phyloP scores from a whole-genome alignment of 1,284 basidiomycete genomes.

The Naganishia cerealis region DNA sequence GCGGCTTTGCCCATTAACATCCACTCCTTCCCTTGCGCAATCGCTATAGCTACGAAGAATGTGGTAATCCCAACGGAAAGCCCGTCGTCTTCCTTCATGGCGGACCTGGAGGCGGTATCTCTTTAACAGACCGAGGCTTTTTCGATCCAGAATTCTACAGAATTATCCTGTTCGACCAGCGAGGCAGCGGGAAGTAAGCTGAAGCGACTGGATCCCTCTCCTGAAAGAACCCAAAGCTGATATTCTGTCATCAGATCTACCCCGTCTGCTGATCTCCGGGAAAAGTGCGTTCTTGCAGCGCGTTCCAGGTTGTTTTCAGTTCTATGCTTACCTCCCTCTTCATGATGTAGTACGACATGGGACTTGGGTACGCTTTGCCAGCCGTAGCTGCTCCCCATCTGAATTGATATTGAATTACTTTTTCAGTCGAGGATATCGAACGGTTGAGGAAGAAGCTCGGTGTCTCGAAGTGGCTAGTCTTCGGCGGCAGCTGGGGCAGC shows the following conservation, averaged over 20 bases:
- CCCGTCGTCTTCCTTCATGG: constrained; percentile 61
- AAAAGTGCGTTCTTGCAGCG: constrained; percentile 59
- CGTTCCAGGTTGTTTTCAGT: neutral
- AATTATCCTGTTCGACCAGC: constrained; percentile 67
- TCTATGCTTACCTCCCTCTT: neutral
- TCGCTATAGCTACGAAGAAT: constrained; percentile 68
- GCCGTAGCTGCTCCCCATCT: neutral
- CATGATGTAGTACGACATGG: constrained; percentile 69
- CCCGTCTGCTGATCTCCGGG: constrained; percentile 66
- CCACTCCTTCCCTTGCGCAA: constrained; percentile 3
- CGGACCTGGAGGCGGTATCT: constrained; percentile 43
- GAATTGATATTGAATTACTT: neutral
- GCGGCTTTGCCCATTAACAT: neutral
- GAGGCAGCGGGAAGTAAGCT: constrained; percentile 79
- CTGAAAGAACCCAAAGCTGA: constrained; percentile 39
- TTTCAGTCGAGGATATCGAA: constrained; percentile 77
- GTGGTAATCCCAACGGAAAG: constrained; percentile 70
- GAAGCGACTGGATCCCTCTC: constrained; percentile 59
- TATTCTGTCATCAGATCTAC: constrained; percentile 10
- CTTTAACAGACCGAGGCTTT: constrained; percentile 66
- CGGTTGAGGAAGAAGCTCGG: constrained; percentile 69
- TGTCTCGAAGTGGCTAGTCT: constrained; percentile 85
- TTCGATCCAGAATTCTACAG: constrained; percentile 83
- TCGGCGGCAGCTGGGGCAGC: constrained; percentile 90
- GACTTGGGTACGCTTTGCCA: constrained; percentile 60